Evolutionary conservation across 2,329 filamentous ascomycete species (phyloP), one percentile per base, ranked within the genome.

Genomic region (Hypoxylon sp.): DNA sequence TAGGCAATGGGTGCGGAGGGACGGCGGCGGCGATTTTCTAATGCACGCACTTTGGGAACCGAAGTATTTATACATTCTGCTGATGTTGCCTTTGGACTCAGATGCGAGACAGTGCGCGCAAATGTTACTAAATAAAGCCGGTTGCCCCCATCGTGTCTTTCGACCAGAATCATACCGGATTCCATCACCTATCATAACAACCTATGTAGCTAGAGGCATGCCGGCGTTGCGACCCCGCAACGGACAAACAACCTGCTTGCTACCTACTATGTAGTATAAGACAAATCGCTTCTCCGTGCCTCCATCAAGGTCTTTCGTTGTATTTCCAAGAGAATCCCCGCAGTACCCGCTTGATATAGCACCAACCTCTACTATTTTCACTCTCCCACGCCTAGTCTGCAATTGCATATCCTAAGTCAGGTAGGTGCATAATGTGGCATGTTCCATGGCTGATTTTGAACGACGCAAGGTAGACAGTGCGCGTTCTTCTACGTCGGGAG

Each of bases 161-260:
- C 27, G 27, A 19, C 15, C 44, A 35, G 27, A 35, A 6, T 8
- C 39, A 42, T 42, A 15, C 48, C 29, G 7, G 10, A 39, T 29
- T 55, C 37, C 47, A 62, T 21, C 46, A 31, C 44, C 27, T 63
- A 50, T 47, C 29, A 47, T 37, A 15, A 8, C 29, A 56, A 32
- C 37, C 15, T 55, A 29, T n/a, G 24, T 56, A 61, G n/a, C 59
- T 60, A 58, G 48, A 60, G 61, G 57, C 24, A 70, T 67, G 67
- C 57, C 53, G 29, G 29, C 42, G 48, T 42, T 59, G 17, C 19
- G 37, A 54, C 67, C 67, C 67, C 67, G 64, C 67, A 70, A 70
- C 67, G 17, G 46, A 21, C 56, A 46, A 55, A 53, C 60, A 44
- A 55, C 50, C 44, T 8, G 24, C 47, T 51, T 60, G 39, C 39